Conservation (phyloP, 1,284 basidiomycete genomes). For the Abortiporus biennis region DNA sequence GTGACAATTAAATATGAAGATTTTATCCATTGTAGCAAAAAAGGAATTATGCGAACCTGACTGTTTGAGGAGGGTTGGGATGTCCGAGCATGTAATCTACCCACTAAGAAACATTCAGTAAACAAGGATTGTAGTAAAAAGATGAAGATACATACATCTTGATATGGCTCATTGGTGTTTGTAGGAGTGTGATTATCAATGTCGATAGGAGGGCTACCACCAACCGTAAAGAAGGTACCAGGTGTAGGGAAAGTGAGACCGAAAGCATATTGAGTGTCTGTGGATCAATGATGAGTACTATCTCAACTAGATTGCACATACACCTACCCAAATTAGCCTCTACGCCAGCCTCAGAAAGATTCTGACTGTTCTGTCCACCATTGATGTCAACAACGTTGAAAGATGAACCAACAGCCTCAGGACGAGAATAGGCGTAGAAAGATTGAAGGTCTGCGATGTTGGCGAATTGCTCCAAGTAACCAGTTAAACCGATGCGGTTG, state of each 20-base stretch:
- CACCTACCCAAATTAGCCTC: conserved; percentile 56
- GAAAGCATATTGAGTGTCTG: conserved; percentile 60
- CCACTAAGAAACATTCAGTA: conserved; percentile 37
- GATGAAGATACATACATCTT: conserved; percentile 27
- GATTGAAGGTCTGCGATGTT: conserved; percentile 42
- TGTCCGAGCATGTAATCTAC: conserved; percentile 40
- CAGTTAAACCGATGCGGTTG: conserved; percentile 54
- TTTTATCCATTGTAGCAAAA: neutral
- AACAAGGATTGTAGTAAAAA: neutral
- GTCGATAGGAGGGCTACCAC: conserved; percentile 51
- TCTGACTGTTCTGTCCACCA: conserved; percentile 57
- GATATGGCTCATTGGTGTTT: conserved; percentile 63
- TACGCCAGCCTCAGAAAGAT: conserved; percentile 39
- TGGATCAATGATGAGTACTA: neutral
- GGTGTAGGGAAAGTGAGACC: conserved; percentile 47
- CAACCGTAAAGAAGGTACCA: conserved; percentile 57
- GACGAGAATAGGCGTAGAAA: conserved; percentile 27
- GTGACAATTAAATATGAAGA: neutral
- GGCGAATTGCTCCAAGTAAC: conserved; percentile 54
- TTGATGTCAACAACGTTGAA: conserved; percentile 39
- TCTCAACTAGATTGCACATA: neutral
- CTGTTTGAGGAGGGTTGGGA: conserved; percentile 42
- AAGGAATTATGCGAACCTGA: conserved; percentile 28
- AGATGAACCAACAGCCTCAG: conserved; percentile 26
- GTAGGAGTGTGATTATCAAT: conserved; percentile 34